Base-by-base conservation (phyloP, 371 early-diverging fungal genomes). In the Basidiobolus meristosporus region DNA sequence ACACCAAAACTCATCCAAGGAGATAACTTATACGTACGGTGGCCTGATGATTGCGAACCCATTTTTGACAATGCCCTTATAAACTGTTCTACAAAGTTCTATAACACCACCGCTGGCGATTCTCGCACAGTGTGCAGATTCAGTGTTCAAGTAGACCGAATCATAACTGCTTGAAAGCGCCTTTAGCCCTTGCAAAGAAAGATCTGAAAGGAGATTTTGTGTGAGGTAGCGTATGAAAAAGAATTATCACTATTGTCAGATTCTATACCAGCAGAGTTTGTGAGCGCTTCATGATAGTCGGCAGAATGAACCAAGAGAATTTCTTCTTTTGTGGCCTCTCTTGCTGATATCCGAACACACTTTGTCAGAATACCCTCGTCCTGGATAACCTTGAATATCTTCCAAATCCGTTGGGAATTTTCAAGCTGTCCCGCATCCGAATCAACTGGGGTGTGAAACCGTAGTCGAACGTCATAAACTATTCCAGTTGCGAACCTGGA, bases 21-120 rank as follows among this genome's bases (percentile, higher is more conserved):
- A 28, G 7, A n/a, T 17, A 16, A 12, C 16, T 4, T 16, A 31
- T 18, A 20, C 10, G 36, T 43, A 43, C 9, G 86, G 86, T 7
- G 83, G 85, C 44, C 90, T 59, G 33, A 89, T 68, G 34, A 88
- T 70, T 1, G 90, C 90, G 47, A 92, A 62, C 1, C 82, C 89
- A 50, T 84, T 82, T 11, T 59, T 46, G 7, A 88, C 60, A 23
- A 57, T 47, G 21, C 77, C 70, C 0, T 34, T 42, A 7, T 67
- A 66, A 0, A 92, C 80, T 9, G 73, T 72, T 17, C 63, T 57
- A 39, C 82, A 72, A 2, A 79, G 54, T 26, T 79, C 67, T 37
- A 88, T 66, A 6, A 82, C 65, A 36, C 82, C 81, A 19, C 84
- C 84, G 11, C 78, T 77, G 10, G 78, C 62, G 38, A 78, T 56